Evolutionary conservation across 805 yeast species (phyloP), one percentile per base, ranked within the genome.

Genomic region (Candida anglica): DNA sequence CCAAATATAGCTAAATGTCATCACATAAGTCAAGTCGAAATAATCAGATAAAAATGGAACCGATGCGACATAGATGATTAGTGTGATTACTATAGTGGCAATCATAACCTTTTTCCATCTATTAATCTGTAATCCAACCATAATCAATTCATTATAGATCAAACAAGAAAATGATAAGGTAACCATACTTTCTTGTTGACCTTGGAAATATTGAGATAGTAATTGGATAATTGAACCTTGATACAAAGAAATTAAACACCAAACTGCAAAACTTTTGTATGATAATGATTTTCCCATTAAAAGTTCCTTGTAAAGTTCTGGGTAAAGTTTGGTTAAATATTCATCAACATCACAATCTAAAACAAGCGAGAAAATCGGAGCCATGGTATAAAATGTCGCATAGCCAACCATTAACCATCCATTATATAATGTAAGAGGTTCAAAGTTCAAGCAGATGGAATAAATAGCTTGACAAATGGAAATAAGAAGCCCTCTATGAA

Each of bases 341-440:
- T 88, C 96, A 48, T 81, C 88, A 30, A 93, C 89, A 56, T 93
- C 99, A 36, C 81, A 78, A 55, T 93, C 98, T 30, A 87, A 71
- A 0, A 94, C 96, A 44, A 93, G 63, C 0, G 96, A 86, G 50
- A 93, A 93, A 2, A 93, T 98, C 0, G 99, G 99, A 37, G 91
- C 88, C 99, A 93, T 93, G 0, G 99, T 93, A 59, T 93, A 93
- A 34, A 87, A 73, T 0, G 99, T 93, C 2, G 98, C 95, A 60
- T 93, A 93, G 2, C 98, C 99, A 28, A 93, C 98, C 97, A 93
- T 88, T 30, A 93, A 69, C 82, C 95, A 91, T 2, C 99, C 99
- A 56, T 93, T 91, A 53, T 85, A 87, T 34, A 93, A 67, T 0
- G 98, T 98, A 41, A 93, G 67, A 1, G 99, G 99, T 57, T 89